A percentile compares a stretch with the other conserved stretches of the same genome.
Evolutionary conservation across 306 rosid species (phyloP).

Genomic region (Prunus mongolica): DNA sequence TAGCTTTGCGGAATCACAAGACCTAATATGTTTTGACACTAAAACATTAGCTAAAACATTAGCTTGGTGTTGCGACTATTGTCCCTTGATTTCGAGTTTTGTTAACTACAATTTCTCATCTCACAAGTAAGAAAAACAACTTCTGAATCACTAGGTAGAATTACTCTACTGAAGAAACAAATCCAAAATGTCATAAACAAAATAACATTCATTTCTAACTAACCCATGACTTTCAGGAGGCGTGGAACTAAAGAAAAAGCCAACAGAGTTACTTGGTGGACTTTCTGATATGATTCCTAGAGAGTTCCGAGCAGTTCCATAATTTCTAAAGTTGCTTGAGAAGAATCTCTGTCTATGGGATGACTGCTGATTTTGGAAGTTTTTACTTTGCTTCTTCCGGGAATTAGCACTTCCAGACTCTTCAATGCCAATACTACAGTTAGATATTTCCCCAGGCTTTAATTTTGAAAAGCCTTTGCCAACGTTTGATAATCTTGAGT

Average conservation of each 20-base stretch:
- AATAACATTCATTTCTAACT: slow-evolving; percentile 40
- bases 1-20: slow-evolving; percentile 16
- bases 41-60: background rate
- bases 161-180: background rate
- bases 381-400: slow-evolving; percentile 64
- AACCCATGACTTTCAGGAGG: slow-evolving; percentile 92
- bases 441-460: slow-evolving; percentile 47
- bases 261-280: slow-evolving; percentile 92
- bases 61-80: slow-evolving; percentile 9
- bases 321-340: slow-evolving; percentile 75
- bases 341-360: slow-evolving; percentile 78
- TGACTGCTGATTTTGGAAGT: slow-evolving; percentile 53
- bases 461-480: slow-evolving; percentile 52
- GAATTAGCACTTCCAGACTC: slow-evolving; percentile 60
- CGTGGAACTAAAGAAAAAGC: slow-evolving; percentile 90
- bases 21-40: slow-evolving; percentile 1
- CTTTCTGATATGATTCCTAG: slow-evolving; percentile 81
- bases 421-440: slow-evolving; percentile 40
- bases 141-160: background rate
- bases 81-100: slow-evolving; percentile 2
- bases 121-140: background rate
- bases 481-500: slow-evolving; percentile 42
- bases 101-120: slow-evolving; percentile 5
- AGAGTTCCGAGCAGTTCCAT: slow-evolving; percentile 64
- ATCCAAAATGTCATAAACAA: slow-evolving; percentile 16